Conservation (phyloP, 257 asterid genomes). For the Oldenlandia corymbosa region DNA sequence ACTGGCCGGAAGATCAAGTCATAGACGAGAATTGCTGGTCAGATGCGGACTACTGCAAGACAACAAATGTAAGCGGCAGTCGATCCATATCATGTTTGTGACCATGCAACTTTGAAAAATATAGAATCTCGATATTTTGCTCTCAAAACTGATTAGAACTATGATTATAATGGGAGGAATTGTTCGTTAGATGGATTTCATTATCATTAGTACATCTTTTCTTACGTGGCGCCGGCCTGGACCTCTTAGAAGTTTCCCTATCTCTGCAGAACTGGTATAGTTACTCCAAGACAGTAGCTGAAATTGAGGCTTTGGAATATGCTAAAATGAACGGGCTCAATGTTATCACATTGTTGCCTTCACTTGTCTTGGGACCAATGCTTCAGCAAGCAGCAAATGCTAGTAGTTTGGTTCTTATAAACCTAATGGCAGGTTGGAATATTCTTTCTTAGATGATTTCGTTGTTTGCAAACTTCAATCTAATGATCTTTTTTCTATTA, state of each 20-base stretch:
- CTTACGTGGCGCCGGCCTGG: no score
- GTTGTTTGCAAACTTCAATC: neutral
- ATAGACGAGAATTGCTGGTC: conserved; percentile 84
- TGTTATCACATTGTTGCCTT: conserved; percentile 54
- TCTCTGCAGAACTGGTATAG: conserved; percentile 73
- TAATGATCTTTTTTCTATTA: neutral
- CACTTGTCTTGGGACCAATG: conserved; percentile 63
- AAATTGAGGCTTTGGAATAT: conserved; percentile 57
- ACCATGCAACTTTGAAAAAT: no score
- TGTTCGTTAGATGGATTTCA: no score
- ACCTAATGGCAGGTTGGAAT: conserved; percentile 52
- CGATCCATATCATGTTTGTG: no score
- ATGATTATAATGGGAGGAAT: no score
- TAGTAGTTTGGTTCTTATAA: conserved; percentile 53
- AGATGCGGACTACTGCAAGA: conserved; percentile 65
- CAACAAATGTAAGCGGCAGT: conserved; percentile 52
- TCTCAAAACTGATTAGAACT: no score
- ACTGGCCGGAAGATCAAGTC: conserved; percentile 49
- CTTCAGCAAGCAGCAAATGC: conserved; percentile 51
- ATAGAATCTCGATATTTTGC: no score
- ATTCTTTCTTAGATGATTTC: no score
- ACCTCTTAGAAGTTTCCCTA: neutral
- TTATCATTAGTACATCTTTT: no score
- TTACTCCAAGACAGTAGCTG: conserved; percentile 69
- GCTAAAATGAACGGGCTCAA: conserved; percentile 52